Percentiles rank a stretch among this genome's conserved stretches.
Evolutionary conservation across 2,329 filamentous ascomycete species (phyloP).

Genomic region (Colletotrichum tabaci): DNA sequence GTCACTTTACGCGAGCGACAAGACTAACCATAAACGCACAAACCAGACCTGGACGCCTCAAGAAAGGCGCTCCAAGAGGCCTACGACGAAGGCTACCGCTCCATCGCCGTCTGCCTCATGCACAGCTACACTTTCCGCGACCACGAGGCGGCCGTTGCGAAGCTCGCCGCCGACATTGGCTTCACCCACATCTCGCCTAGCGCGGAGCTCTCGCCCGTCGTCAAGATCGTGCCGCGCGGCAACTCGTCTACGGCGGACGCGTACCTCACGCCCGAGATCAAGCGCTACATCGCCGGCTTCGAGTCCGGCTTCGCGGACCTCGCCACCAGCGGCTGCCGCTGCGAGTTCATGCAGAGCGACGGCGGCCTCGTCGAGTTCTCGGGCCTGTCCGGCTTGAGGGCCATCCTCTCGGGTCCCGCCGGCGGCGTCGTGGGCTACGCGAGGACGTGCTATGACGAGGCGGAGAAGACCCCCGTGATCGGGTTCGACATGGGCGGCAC

Average conservation of each 20-base stretch:
- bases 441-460: constrained; percentile 79
- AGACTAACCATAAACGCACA: not conserved
- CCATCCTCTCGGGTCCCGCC: constrained; percentile 82
- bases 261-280: constrained; percentile 81
- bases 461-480: constrained; percentile 78
- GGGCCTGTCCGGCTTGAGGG: constrained; percentile 77
- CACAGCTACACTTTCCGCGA: constrained; percentile 80
- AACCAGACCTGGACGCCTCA: constrained; percentile 63
- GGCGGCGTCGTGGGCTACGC: constrained; percentile 86
- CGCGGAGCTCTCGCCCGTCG: constrained; percentile 69
- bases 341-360: constrained; percentile 81
- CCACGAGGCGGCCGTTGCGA: constrained; percentile 62
- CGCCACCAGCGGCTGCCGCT: constrained; percentile 64
- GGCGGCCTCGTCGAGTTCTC: constrained; percentile 67
- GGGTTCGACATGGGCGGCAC: constrained; percentile 83
- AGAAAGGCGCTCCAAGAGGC: constrained; percentile 70
- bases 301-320: constrained; percentile 65
- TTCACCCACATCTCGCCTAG: constrained; percentile 74
- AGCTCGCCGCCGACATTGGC: constrained; percentile 58
- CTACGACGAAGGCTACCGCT: constrained; percentile 73
- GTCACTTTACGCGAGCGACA: fast-evolving
- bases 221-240: constrained; percentile 81
- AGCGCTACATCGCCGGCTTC: constrained; percentile 73
- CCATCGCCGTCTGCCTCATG: constrained; percentile 80
- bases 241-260: constrained; percentile 85